Conservation (phyloP, 768 basidiomycete species). For the Crucibulum laeve region DNA sequence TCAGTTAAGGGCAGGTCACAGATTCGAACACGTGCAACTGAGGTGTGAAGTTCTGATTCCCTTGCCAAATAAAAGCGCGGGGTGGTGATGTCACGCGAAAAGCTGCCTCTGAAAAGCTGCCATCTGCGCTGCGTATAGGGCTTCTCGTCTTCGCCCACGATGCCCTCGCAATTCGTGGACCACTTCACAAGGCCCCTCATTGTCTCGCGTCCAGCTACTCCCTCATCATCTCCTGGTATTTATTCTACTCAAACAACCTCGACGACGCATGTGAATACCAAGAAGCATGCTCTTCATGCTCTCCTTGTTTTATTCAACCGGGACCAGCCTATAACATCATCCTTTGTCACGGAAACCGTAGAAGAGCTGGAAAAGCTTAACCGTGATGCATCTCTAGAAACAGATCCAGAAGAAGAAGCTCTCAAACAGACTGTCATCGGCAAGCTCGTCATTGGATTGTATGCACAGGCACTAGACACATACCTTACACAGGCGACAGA, state of each 20-base stretch:
- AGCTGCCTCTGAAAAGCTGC: no score
- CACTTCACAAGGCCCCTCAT: conserved; percentile 30
- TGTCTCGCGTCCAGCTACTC: conserved; percentile 17
- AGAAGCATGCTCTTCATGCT: conserved; percentile 29
- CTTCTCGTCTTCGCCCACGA: no score
- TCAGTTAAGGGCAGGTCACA: no score
- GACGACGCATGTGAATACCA: conserved; percentile 3
- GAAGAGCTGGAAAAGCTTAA: conserved; percentile 24
- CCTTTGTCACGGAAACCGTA: conserved; percentile 20
- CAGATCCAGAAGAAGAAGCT: conserved; percentile 28
- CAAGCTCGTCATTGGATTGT: conserved; percentile 53
- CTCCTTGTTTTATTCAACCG: conserved; percentile 33
- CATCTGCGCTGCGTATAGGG: no score
- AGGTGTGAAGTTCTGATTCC: no score
- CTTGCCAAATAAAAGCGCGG: no score
- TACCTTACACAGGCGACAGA: conserved; percentile 64
- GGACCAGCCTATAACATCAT: conserved; percentile 12
- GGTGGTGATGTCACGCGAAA: no score
- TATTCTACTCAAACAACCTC: background rate
- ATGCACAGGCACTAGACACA: conserved; percentile 59
- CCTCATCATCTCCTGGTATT: conserved; percentile 11
- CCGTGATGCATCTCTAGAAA: conserved; percentile 3
- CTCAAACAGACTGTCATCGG: conserved; percentile 40
- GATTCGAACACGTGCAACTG: no score
- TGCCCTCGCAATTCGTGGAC: conserved; percentile 36